These are phyloP conservation scores for Brassica rapa DNA, from an alignment of 345 rosid species.

Conservation along the genomic window DNA sequence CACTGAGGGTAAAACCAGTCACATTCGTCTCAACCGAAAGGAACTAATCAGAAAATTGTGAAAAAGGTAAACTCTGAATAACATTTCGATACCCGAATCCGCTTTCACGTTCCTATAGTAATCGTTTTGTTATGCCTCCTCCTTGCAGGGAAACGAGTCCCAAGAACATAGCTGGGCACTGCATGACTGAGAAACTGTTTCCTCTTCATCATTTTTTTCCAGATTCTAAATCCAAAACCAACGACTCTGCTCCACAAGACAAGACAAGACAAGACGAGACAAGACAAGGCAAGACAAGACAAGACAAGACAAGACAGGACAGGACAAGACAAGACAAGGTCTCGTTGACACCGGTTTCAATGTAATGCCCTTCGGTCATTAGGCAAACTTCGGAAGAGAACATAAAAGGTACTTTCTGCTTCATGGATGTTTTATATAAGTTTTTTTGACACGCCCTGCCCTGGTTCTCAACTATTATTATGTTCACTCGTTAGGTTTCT, in stretches of 20 bases:
- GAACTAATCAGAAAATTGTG: constrained; percentile 40
- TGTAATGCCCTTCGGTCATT: no score
- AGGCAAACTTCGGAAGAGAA: no score
- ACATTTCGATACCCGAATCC: neutral
- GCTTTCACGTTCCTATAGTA: constrained; percentile 8
- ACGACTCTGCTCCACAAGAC: constrained; percentile 44
- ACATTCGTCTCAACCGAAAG: constrained; percentile 24
- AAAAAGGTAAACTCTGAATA: constrained; percentile 43
- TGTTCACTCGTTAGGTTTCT: no score
- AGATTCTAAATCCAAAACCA: constrained; percentile 84
- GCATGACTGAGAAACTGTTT: constrained; percentile 3
- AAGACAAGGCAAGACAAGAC: no score
- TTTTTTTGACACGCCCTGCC: no score
- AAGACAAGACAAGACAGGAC: no score
- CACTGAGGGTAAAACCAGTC: constrained; percentile 25
- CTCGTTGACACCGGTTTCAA: no score
- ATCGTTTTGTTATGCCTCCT: constrained; percentile 6
- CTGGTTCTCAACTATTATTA: no score
- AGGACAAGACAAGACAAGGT: no score
- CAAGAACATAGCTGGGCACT: constrained; percentile 40
- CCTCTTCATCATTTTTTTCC: neutral
- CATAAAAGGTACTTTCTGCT: no score
- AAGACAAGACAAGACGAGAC: no score
- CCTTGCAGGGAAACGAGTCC: constrained; percentile 47
- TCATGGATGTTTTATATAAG: no score